Base-by-base conservation (phyloP, 768 basidiomycete genomes). In the Mycena sanguinolenta region DNA sequence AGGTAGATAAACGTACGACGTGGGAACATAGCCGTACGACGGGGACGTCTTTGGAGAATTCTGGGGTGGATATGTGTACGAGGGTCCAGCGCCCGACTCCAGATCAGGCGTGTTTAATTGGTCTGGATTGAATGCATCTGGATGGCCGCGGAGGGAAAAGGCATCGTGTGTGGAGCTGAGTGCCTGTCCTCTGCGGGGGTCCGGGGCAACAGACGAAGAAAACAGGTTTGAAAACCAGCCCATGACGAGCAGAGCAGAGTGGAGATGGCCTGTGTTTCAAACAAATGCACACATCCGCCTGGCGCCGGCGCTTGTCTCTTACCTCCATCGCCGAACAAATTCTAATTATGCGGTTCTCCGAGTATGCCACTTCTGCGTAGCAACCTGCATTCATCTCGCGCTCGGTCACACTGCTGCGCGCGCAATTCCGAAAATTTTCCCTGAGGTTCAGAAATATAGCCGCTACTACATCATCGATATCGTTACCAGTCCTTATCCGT, bases 121-220 rank as follows among this genome's bases (percentile, higher is more conserved):
- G 67, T 89, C 88, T 68, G 87, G 81, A 72, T 84, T 87, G 84
- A 90, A 91, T 19, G 88, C 84, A 75, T 90, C 90, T 27, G 87
- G 87, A 75, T 89, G 89, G 36, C 86, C 67, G 53, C 94, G 93
- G 38, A 97, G 85, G 58, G 93, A 92, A 82, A 97, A 97, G 71
- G 96, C 95, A 79, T 96, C 95, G 77, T 92, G 89, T 8, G 95
- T 96, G 19, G 89, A 90, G 36, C 88, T 89, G 73, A 96, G 88
- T 32, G 92, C 89, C 79, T 91, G 90, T 63, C 88, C 87, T 77
- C 86, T 86, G 67, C 89, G 82, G 38, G 84, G 76, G 70, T 84
- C 85, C 76, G 87, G 85, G 28, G 84, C 77, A 58, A 79, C 79
- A 71, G 87, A 85, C 61, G 85, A 77, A 25, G 87, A 84, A 81